Conservation (phyloP, 176 grass and related monocot species). For the Aegilops bicornis region DNA sequence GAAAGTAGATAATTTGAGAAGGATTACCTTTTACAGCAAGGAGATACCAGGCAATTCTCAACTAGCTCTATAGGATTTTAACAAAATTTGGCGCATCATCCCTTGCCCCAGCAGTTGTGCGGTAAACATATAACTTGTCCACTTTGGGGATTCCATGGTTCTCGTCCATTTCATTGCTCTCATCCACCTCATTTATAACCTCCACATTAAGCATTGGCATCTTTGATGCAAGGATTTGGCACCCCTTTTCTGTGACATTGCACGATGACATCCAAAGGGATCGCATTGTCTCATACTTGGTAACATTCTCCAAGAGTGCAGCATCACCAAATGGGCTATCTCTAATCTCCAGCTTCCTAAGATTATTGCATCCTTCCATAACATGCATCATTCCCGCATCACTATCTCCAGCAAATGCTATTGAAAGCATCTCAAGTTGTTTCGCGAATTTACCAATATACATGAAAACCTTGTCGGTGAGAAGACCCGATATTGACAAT, state of each 20-base stretch:
- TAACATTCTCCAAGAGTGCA: constrained; percentile 64
- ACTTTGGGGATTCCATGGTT: constrained; percentile 38
- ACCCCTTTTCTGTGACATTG: constrained; percentile 71
- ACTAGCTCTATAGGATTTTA: constrained; percentile 63
- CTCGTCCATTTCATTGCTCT: constrained; percentile 49
- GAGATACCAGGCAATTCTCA: constrained; percentile 19
- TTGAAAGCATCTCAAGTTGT: constrained; percentile 81
- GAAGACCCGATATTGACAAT: constrained; percentile 67
- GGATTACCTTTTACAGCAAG: constrained; percentile 33
- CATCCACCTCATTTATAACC: constrained; percentile 63
- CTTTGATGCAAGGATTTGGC: constrained; percentile 62
- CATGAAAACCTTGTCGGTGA: constrained; percentile 76
- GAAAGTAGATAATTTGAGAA: neutral
- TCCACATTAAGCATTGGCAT: constrained; percentile 81
- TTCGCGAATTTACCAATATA: constrained; percentile 74
- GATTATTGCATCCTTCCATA: constrained; percentile 70
- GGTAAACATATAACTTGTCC: constrained; percentile 81
- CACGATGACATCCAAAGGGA: constrained; percentile 99
- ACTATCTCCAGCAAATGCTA: constrained; percentile 84
- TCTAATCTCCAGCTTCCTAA: constrained; percentile 81
- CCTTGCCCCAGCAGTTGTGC: constrained; percentile 65
- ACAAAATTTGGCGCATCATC: constrained; percentile 78
- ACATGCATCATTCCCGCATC: constrained; percentile 74
- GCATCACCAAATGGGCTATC: constrained; percentile 76
- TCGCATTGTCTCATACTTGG: constrained; percentile 93